phyloP scores from a whole-genome alignment of 345 rosid genomes.

The Eucalyptus curtisii region DNA sequence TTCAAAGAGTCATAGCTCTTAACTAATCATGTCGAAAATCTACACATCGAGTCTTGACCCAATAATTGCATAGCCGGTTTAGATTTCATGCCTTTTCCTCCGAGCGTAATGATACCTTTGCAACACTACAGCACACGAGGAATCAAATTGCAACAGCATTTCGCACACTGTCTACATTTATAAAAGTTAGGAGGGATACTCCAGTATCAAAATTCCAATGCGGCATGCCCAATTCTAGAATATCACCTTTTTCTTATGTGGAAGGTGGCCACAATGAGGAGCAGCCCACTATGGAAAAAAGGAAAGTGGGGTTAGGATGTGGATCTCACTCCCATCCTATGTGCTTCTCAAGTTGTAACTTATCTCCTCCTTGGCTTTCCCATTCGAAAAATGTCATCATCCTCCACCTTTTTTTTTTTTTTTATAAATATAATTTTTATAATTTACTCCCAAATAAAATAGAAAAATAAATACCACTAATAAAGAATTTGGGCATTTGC shows the following conservation, averaged over 20 bases:
- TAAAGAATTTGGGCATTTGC: neutral
- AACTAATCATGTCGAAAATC: too few species aligned
- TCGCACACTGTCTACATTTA: neutral
- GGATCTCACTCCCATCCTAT: neutral
- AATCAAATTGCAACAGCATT: neutral
- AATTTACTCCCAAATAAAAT: neutral
- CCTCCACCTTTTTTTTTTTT: neutral
- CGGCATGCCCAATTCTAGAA: neutral
- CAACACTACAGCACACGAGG: rapidly evolving
- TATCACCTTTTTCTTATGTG: neutral
- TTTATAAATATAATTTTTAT: too few species aligned
- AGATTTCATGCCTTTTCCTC: rapidly evolving
- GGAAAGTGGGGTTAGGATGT: neutral
- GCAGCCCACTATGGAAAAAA: neutral
- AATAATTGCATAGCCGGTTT: neutral
- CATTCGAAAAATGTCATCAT: neutral
- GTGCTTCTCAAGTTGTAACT: neutral
- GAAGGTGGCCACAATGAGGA: neutral
- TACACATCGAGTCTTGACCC: neutral
- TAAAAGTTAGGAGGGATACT: neutral
- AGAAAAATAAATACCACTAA: neutral
- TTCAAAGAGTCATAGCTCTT: neutral
- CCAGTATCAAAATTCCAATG: neutral
- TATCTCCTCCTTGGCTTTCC: neutral
- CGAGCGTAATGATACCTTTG: rapidly evolving